These are phyloP conservation scores for Phylloporus sp. DNA, from an alignment of 1,284 basidiomycete genomes.

Conservation along the genomic window DNA sequence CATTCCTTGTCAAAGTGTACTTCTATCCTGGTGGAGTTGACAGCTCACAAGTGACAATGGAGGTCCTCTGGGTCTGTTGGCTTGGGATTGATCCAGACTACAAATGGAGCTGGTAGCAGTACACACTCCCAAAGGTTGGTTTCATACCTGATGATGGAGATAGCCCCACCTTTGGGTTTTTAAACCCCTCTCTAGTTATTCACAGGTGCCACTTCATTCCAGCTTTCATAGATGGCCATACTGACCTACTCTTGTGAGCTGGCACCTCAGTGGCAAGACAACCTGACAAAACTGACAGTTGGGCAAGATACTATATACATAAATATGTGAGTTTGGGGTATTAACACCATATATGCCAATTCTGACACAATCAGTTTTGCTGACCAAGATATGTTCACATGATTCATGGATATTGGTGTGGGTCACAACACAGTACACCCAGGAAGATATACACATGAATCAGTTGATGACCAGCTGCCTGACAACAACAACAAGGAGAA, in stretches of 20 bases:
- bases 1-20: neutral
- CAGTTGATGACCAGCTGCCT: no score
- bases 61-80: neutral
- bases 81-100: constrained; percentile 7
- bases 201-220: constrained; percentile 22
- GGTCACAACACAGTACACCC: no score
- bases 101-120: constrained; percentile 8
- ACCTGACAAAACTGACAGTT: neutral
- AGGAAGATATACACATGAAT: no score
- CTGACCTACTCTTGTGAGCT: neutral
- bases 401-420: no score
- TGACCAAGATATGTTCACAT: no score
- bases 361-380: no score
- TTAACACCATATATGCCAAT: neutral
- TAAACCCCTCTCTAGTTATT: constrained; percentile 20
- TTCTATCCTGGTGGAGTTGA: neutral
- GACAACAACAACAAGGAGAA: no score
- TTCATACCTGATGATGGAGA: constrained; percentile 3
- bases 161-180: constrained; percentile 19
- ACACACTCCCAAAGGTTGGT: constrained; percentile 19
- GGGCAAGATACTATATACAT: neutral
- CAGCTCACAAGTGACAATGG: neutral
- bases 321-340: neutral
- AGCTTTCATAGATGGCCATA: constrained; percentile 14
- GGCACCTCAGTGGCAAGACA: constrained; percentile 9